A percentile compares a stretch with the other conserved stretches of the same genome.
These are phyloP conservation scores for Mycena vitilis DNA, from an alignment of 768 basidiomycete species.

Conservation along the genomic window DNA sequence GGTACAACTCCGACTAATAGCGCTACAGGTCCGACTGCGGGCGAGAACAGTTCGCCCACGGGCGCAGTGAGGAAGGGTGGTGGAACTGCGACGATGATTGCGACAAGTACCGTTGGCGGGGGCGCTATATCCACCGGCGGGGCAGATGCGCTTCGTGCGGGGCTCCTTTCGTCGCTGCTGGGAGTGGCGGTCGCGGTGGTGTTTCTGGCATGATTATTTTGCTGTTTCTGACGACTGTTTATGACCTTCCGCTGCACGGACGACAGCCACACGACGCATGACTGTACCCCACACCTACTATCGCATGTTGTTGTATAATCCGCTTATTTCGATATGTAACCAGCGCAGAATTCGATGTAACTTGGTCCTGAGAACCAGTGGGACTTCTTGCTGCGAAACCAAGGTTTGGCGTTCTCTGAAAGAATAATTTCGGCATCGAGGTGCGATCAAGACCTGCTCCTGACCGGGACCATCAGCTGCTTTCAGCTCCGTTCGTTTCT, in stretches of 20 bases:
- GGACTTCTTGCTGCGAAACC: too few relatives aligned
- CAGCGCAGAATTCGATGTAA: too few relatives aligned
- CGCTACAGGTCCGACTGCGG: background rate
- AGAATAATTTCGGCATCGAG: too few relatives aligned
- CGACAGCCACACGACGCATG: background rate
- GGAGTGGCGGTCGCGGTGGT: conserved; percentile 38
- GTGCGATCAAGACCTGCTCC: too few relatives aligned
- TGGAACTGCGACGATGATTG: conserved; percentile 2
- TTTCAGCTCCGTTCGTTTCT: too few relatives aligned
- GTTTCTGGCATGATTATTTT: conserved; percentile 35
- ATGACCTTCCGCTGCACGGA: background rate
- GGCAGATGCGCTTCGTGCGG: conserved; percentile 14
- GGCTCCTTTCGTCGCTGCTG: conserved; percentile 18
- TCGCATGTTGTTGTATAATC: background rate
- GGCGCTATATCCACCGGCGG: conserved; percentile 6
- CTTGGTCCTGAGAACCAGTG: too few relatives aligned
- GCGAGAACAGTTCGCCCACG: background rate
- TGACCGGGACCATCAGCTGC: too few relatives aligned
- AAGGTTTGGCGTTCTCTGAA: too few relatives aligned
- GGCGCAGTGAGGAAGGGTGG: background rate
- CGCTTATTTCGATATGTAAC: too few relatives aligned
- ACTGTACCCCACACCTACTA: background rate
- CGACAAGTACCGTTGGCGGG: conserved; percentile 2
- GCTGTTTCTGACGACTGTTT: background rate
- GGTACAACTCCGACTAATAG: background rate